Evolutionary conservation across 1,284 basidiomycete genomes (phyloP), one percentile per base, ranked within the genome.

Genomic region (Coriolopsis trogii): DNA sequence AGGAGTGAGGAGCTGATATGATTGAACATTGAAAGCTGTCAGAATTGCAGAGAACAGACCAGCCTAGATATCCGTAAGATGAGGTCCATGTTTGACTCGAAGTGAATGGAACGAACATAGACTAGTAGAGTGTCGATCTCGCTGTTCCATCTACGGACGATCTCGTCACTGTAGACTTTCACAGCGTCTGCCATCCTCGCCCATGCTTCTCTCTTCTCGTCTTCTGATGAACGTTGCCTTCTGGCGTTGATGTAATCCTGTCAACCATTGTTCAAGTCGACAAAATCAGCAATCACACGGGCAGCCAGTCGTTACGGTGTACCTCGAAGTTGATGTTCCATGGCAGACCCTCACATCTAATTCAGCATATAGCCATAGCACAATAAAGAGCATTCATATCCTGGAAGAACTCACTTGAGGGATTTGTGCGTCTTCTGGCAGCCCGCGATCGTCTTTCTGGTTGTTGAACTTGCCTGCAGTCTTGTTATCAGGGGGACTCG

Each of bases 101-200:
- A 12, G n/a, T 4, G 2, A 2, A 10, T 10, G 7, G 12, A 30
- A 34, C 46, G 28, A 16, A 47, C 38, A n/a, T 25, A 47, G 28
- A 47, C 46, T 18, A 47, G 46, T 2, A 47, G 46, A 4, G 28
- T 47, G 26, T 47, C 46, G 20, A 47, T 47, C 26, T 33, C 46
- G 4, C 41, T 21, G 9, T 47, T 47, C 46, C 46, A 47, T 9
- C 29, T n/a, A 4, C 41, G 13, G 25, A 46, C 18, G 25, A 38
- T 13, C 25, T 37, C 43, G 6, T 45, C 43, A 13, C 43, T 45
- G 43, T 24, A 37, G 4, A 9, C 13, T 13, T 28, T 18, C 3
- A 45, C 31, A 3, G 37, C 23, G 2, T 45, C 13, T 6, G 25
- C 43, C 9, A 26, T 26, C 10, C n/a, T 37, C 31, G 20, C 13